These are phyloP conservation scores for Globisporangium emineosum DNA, from an alignment of 352 stramenopile species.

Conservation along the genomic window DNA sequence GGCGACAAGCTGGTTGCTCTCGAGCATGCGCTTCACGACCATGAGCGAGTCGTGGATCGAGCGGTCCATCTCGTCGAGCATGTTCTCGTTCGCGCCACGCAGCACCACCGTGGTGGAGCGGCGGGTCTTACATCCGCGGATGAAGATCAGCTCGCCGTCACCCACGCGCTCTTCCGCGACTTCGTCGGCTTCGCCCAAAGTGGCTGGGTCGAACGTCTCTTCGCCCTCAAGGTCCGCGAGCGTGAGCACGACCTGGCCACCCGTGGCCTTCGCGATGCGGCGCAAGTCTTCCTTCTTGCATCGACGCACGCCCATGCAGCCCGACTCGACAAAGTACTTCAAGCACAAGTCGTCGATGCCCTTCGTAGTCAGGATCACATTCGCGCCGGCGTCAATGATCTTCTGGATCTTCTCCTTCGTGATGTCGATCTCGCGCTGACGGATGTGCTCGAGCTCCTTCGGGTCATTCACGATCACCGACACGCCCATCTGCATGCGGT, in stretches of 20 bases:
- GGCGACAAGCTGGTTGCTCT: conserved; percentile 98
- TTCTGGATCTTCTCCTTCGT: conserved; percentile 99
- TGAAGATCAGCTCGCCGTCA: conserved; percentile 99
- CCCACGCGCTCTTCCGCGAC: conserved; percentile 97
- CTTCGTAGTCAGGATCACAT: conserved; percentile 99
- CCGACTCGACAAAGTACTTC: conserved; percentile 99
- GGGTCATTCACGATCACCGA: conserved; percentile 91
- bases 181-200: conserved; percentile 91
- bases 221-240: conserved; percentile 98
- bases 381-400: conserved; percentile 97
- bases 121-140: conserved; percentile 94
- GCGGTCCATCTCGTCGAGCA: conserved; percentile 99
- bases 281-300: conserved; percentile 98
- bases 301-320: conserved; percentile 95
- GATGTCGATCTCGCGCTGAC: conserved; percentile 99
- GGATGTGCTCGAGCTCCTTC: conserved; percentile 98
- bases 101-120: conserved; percentile 97
- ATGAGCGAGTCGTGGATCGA: conserved; percentile 99
- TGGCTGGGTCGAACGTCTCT: conserved; percentile 94
- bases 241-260: conserved; percentile 95
- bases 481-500: conserved; percentile 98
- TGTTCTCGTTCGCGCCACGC: conserved; percentile 99
- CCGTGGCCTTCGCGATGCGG: conserved; percentile 98
- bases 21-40: conserved; percentile 99
- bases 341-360: conserved; percentile 99